Conservation (phyloP, 2,329 filamentous ascomycete species). For the Penicillium sp. region DNA sequence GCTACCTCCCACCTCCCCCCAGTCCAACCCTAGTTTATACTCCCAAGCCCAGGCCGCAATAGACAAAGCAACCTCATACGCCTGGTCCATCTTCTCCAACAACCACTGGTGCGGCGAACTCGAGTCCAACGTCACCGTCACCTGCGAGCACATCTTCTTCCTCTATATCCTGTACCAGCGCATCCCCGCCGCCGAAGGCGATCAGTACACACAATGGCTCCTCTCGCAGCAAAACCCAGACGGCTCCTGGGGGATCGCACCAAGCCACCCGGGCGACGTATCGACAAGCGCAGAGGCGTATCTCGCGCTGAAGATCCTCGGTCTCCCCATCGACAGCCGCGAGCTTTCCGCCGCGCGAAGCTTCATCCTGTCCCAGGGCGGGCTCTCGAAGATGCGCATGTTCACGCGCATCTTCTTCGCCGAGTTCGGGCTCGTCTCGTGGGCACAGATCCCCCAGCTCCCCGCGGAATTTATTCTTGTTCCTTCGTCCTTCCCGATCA, state of each 20-base stretch:
- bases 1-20: no score
- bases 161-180: constrained; percentile 28
- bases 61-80: no score
- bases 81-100: constrained; percentile 3
- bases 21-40: no score
- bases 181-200: constrained; percentile 4
- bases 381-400: constrained; percentile 36
- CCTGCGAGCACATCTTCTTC: constrained; percentile 35
- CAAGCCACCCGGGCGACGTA: constrained; percentile 28
- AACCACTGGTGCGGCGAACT: constrained; percentile 36
- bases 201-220: constrained; percentile 18
- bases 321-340: constrained; percentile 18
- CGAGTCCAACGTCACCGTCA: constrained; percentile 28
- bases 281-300: constrained; percentile 41
- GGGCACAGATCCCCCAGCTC: constrained; percentile 38
- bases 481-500: constrained; percentile 33
- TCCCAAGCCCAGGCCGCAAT: no score
- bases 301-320: constrained; percentile 41
- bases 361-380: constrained; percentile 33
- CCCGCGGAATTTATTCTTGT: constrained; percentile 41
- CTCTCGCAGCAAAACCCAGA: constrained; percentile 32
- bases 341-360: constrained; percentile 25
- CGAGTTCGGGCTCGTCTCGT: constrained; percentile 41
- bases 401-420: constrained; percentile 39
- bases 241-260: constrained; percentile 39